Conservation (phyloP, 2,329 filamentous ascomycete genomes). For the Rosellinia necatrix region DNA sequence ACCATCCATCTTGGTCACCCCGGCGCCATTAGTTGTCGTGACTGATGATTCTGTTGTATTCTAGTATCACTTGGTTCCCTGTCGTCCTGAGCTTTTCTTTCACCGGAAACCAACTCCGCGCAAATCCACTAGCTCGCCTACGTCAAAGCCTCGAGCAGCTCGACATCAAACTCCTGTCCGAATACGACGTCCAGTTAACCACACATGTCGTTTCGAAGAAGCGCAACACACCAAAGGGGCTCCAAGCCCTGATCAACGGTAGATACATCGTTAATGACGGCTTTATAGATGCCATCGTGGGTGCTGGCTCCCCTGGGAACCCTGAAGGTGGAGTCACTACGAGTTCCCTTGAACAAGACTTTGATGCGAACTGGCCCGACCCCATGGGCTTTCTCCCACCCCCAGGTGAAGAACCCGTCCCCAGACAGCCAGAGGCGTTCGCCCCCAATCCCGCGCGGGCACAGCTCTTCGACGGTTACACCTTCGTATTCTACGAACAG, state of each 20-base stretch:
- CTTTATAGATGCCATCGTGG: conserved; percentile 74
- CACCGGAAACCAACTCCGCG: conserved; percentile 70
- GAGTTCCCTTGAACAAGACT: conserved; percentile 75
- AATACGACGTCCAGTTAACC: conserved; percentile 72
- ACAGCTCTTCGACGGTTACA: conserved; percentile 83
- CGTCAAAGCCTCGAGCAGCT: conserved; percentile 73
- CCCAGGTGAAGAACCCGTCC: conserved; percentile 73
- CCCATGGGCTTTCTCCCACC: conserved; percentile 73
- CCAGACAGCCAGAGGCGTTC: conserved; percentile 71
- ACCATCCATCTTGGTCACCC: no score
- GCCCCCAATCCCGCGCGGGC: conserved; percentile 68
- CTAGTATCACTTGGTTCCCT: conserved; percentile 77
- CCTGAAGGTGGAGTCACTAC: conserved; percentile 53
- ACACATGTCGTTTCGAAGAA: conserved; percentile 90
- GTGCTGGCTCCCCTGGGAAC: conserved; percentile 58
- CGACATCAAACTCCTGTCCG: conserved; percentile 83
- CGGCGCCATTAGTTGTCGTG: neutral
- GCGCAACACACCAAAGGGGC: conserved; percentile 83
- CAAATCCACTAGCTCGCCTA: conserved; percentile 65
- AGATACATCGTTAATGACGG: conserved; percentile 74
- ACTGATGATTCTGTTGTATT: conserved; percentile 6
- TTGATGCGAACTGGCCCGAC: conserved; percentile 78
- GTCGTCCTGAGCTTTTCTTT: conserved; percentile 83
- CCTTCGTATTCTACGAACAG: conserved; percentile 82
- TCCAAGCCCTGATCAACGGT: conserved; percentile 84